A percentile compares a stretch with the other conserved stretches of the same genome.
These are phyloP conservation scores for Starmerella gropengiesseri DNA, from an alignment of 805 yeast genomes.

Conservation along the genomic window DNA sequence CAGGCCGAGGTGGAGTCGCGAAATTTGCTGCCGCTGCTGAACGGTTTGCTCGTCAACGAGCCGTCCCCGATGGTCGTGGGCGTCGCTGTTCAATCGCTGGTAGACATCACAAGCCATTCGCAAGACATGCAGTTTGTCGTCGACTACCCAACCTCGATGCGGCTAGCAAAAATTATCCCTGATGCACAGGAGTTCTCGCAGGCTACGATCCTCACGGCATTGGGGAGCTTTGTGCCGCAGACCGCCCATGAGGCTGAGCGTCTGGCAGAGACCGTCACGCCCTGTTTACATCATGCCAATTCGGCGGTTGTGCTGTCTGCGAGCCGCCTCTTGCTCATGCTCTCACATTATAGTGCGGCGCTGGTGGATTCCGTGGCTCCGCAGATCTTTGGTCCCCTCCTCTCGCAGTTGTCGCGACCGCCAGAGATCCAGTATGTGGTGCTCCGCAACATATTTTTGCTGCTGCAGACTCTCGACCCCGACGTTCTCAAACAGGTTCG, in stretches of 20 bases:
- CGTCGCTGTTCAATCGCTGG: constrained; percentile 57
- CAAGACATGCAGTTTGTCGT: constrained; percentile 42
- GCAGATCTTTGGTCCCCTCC: constrained; percentile 52
- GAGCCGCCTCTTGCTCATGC: constrained; percentile 57
- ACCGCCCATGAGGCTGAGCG: constrained; percentile 51
- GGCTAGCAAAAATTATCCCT: constrained; percentile 33
- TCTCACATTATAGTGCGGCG: constrained; percentile 55
- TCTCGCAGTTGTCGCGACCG: constrained; percentile 45
- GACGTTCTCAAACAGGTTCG: constrained; percentile 1
- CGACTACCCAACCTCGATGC: constrained; percentile 39
- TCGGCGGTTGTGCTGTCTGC: constrained; percentile 72
- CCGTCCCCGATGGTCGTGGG: constrained; percentile 51
- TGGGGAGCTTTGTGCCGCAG: constrained; percentile 63
- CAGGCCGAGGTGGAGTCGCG: constrained; percentile 36
- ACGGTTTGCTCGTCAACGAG: constrained; percentile 43
- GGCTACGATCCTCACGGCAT: constrained; percentile 49
- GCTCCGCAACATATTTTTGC: constrained; percentile 63
- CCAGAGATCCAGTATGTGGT: constrained; percentile 76
- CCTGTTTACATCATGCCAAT: constrained; percentile 70
- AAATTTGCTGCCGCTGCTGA: constrained; percentile 40
- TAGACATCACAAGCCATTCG: constrained; percentile 50
- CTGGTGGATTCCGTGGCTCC: constrained; percentile 51
- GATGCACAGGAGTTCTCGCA: constrained; percentile 60
- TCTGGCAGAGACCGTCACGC: constrained; percentile 53
- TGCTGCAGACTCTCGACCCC: constrained; percentile 34